Evolutionary conservation across 202 grass and related monocot species (phyloP), one percentile per base, ranked within the genome.

Genomic region (Elaeis oleifera): DNA sequence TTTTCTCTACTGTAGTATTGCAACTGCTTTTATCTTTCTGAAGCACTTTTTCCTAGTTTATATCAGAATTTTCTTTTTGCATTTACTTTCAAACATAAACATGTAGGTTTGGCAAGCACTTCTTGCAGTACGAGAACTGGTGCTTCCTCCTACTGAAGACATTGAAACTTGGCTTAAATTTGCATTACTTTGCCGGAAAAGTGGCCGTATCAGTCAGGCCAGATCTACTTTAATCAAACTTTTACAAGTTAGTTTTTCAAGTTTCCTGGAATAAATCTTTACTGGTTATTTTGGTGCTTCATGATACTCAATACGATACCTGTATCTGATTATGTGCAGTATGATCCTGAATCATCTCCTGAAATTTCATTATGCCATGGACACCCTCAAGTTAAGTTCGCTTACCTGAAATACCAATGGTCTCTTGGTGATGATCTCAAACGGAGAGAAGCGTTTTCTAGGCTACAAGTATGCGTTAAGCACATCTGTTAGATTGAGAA

Each of bases 101-200:
- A 44, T 44, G 36, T 71, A 97, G 88, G 92, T 97, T 59, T 97
- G 92, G 92, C 92, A 97, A 92, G 87, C 77, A 20, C 64, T 97
- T 50, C 88, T 97, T 79, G 71, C 72, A 53, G 92, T 97, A 64
- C 80, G 92, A 77, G 92, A 97, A 71, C 69, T 97, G 69, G 92
- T 92, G 68, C 88, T 97, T 89, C 92, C 92, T 78, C 92, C 92
- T 73, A 86, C 79, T 23, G 81, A 97, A 89, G 92, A 97, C 54
- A 79, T 81, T 65, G 92, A 97, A 67, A 97, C 88, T 51, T 97
- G 92, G 92, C 86, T 97, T 81, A 97, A 81, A 74, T 97, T 97
- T 84, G 87, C 92, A 51, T 77, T 81, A 70, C 92, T 97, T 91
- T 97, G 92, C 73, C 86, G 87, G 75, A 85, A 91, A 81, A 92